Evolutionary conservation across 179 eudicot genomes (phyloP), one percentile per base, ranked within the genome.

Genomic region (Heliamphora pulchella): DNA sequence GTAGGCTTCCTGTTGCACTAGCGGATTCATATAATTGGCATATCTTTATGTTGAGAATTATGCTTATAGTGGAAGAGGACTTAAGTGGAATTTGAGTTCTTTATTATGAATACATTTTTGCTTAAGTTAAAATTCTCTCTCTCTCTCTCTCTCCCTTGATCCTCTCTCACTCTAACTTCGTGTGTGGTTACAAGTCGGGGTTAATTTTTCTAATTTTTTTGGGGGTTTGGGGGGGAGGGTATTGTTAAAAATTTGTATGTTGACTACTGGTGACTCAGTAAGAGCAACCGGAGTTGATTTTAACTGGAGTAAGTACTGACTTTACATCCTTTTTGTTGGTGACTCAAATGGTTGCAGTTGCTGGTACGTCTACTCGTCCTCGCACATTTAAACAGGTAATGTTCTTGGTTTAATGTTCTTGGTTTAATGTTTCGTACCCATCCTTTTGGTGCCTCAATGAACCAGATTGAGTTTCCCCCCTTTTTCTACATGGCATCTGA

Each of bases 321-420:
- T 51, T 68, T 39, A 2, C 73, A 67, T 17, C 74, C 18, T 58
- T 55, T 48, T 77, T 70, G 11, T 46, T 55, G 71, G 3, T 18
- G 22, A 58, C 68, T 80, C 59, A 74, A 74, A 80, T 79, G 80
- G 43, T 77, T 82, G 86, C 91, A 89, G 98, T 79, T 79, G 87
- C 89, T 77, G 92, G 96, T 48, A 86, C 92, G 22, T 82, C 94
- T 71, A 63, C 94, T 81, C 97, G 98, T 77, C 98, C 97, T 79
- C 91, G 94, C 82, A 87, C 97, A 53, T 94, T 94, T 83, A 90
- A 81, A 81, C 81, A 86, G 95, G 97, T 91, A 81, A 55, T 75
- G 50, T 17, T 71, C 22, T 31, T 31, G 31, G 31, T 31, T 31
- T 31, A 31, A 31, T 31, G 31, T 31, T 31, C 31, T 44, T 18